Base-by-base conservation (phyloP, 768 basidiomycete species). In the Chiua virens region DNA sequence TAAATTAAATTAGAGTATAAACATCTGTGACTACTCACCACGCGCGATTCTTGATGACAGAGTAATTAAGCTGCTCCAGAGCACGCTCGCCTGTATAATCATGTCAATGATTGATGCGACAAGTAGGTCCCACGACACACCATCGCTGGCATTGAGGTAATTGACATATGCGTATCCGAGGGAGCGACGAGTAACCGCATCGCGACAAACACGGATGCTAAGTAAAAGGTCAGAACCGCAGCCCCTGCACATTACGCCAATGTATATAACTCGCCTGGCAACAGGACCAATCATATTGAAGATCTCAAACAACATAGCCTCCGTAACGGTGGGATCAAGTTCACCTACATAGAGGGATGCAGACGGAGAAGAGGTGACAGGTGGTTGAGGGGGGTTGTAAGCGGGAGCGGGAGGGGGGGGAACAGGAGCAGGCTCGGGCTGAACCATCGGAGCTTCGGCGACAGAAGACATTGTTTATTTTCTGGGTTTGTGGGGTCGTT, bases 241-340 rank as follows among this genome's bases (percentile, higher is more conserved):
- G 42, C 42, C 34, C 18, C 42, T 4, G 13, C 13, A 6, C 1
- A 34, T 42, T 1, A 4, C 47, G 52, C 43, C 11, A 25, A 38
- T 39, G 30, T 44, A 15, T 8, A 34, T 45, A 30, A 72, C 86
- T 57, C 57, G 92, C 93, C 92, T 95, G 40, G 94, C 94, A 58
- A 99, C 97, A 43, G 96, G 97, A 46, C 97, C 97, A 73, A 98
- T 93, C 92, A 98, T 96, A 72, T 97, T 97, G 81, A 99, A 99
- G 71, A 99, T 98, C 79, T 99, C 97, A 69, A 98, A 99, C 48
- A 99, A 83, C 93, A 98, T 98, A 51, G 97, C 96, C 79, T 99
- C 97, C 34, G 95, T 92, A 74, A 99, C 97, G 58, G 91, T 89
- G 63, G 91, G 87, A 75, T 98, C 97, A 60, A 99, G 88, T 77